Evolutionary conservation across 2,329 filamentous ascomycete species (phyloP), one percentile per base, ranked within the genome.

Genomic region (Paecilomyces sp.): DNA sequence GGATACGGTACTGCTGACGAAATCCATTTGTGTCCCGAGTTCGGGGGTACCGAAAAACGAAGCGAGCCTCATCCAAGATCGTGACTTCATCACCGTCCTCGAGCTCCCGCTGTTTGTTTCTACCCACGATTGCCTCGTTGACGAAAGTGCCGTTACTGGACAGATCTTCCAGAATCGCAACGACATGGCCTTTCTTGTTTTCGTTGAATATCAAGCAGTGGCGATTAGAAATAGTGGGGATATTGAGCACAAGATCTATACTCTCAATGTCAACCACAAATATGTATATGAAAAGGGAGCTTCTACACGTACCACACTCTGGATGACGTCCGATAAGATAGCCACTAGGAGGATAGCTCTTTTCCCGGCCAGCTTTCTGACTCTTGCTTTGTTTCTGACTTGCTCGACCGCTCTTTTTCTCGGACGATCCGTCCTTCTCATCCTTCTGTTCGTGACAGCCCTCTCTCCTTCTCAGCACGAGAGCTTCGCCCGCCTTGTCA

Each of bases 101-200:
- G 30, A 99, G 82, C 72, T 96, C 91, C 60, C 93, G 86, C 58
- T 91, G 85, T 74, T 96, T 91, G 74, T 99, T 99, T 57, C 93
- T 88, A 25, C 94, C 94, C 25, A 99, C 85, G 31, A 96, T 83
- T 15, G 88, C 88, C 67, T 97, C 92, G 70, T 97, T 97, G 67
- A 99, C 88, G 71, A 92, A 99, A 0, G 95, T 99, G 56, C 94
- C 94, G 72, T 99, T 99, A 71, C 88, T 94, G 6, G 94, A 99
- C 22, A 97, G 78, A 73, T 99, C 94, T 73, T 99, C 92, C 4
- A 99, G 76, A 12, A 97, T 84, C 8, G 91, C 93, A 51, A 86
- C 76, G 0, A 80, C 71, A 62, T 82, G 80, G 34, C 85, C 83
- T 56, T 79, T 77, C 63, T 80, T 83, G 64, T 83, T 85, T 70